phyloP scores from a whole-genome alignment of 306 rosid genomes.

The Pterocarpus santalinus region DNA sequence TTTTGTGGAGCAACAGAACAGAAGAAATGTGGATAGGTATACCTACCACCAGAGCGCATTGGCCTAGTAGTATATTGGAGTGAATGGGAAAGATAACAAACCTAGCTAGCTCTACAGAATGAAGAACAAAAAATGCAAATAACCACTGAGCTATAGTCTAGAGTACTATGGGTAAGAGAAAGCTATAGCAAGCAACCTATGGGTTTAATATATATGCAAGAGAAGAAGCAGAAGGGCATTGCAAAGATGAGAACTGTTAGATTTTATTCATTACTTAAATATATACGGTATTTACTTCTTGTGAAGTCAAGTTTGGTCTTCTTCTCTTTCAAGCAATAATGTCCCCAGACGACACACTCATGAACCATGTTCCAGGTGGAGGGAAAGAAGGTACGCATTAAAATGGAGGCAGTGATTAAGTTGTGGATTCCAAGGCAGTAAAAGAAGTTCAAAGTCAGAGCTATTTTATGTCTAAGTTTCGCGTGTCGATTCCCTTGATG shows the following conservation, averaged over 20 bases:
- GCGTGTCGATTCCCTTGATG: constrained; percentile 6
- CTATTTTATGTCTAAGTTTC: constrained; percentile 31
- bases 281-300: constrained; percentile 22
- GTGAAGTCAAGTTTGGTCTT: constrained; percentile 52
- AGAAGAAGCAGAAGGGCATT: constrained; percentile 31
- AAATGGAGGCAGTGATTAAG: constrained; percentile 49
- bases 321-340: constrained; percentile 58
- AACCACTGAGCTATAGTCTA: neutral
- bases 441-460: constrained; percentile 35
- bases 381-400: constrained; percentile 9
- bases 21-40: neutral
- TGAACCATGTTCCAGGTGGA: constrained; percentile 49
- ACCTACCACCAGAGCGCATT: constrained; percentile 19
- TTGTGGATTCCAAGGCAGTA: constrained; percentile 48
- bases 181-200: constrained; percentile 29
- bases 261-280: constrained; percentile 31
- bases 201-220: constrained; percentile 36
- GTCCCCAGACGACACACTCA: constrained; percentile 58
- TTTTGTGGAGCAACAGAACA: neutral
- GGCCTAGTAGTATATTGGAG: neutral
- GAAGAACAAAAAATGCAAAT: constrained; percentile 8
- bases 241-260: constrained; percentile 9
- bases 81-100: neutral
- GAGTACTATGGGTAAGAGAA: neutral
- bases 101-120: constrained; percentile 9